Evolutionary conservation across 306 rosid genomes (phyloP).

Genomic region (Crotalaria pallida): DNA sequence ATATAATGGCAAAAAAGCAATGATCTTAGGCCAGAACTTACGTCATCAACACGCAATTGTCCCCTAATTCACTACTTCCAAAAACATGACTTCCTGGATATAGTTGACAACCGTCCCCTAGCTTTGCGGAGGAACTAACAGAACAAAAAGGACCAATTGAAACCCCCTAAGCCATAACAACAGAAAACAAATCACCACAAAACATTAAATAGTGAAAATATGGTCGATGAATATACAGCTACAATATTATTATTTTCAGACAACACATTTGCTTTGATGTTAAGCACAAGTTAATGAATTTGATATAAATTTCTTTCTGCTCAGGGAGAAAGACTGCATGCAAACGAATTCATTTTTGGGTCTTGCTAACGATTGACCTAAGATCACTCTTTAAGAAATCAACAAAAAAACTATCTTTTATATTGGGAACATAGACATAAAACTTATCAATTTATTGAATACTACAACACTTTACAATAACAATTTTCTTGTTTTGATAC

Average conservation of each 20-base stretch:
- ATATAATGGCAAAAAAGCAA: not conserved
- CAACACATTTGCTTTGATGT: not conserved
- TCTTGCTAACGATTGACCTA: too few species aligned
- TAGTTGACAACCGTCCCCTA: constrained; percentile 71
- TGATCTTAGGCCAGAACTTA: constrained; percentile 41
- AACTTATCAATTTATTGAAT: too few species aligned
- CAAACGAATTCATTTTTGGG: too few species aligned
- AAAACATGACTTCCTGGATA: constrained; percentile 80
- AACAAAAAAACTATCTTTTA: too few species aligned
- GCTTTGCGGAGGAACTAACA: constrained; percentile 63
- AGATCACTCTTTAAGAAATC: too few species aligned
- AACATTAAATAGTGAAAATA: not conserved
- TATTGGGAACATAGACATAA: too few species aligned
- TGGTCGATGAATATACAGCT: not conserved
- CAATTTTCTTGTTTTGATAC: too few species aligned
- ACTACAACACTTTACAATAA: too few species aligned
- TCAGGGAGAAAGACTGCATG: too few species aligned
- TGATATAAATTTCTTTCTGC: too few species aligned
- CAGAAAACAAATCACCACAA: not conserved
- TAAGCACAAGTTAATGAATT: too few species aligned
- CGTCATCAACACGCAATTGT: constrained; percentile 75
- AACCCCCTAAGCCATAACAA: constrained; percentile 51
- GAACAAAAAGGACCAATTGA: constrained; percentile 94
- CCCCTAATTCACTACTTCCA: constrained; percentile 76
- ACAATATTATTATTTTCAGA: not conserved